These are phyloP conservation scores for Lactarius quietus DNA, from an alignment of 768 basidiomycete genomes.

Conservation along the genomic window DNA sequence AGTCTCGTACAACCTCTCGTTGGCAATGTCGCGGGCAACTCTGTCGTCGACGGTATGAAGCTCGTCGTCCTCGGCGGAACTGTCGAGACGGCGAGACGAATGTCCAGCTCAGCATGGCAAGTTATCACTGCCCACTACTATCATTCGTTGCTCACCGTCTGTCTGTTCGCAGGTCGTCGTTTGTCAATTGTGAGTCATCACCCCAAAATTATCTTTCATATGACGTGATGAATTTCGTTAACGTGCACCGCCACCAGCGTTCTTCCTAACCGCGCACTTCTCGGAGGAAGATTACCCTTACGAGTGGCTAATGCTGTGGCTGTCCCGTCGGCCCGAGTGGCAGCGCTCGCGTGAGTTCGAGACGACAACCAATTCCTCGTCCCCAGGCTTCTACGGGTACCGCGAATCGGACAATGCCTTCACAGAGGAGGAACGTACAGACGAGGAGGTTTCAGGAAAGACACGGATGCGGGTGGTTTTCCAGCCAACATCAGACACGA, in stretches of 20 bases:
- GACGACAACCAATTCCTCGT: constrained; percentile 73
- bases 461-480: constrained; percentile 80
- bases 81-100: constrained; percentile 79
- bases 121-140: constrained; percentile 28
- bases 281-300: constrained; percentile 88
- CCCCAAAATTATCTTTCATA: background rate
- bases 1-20: constrained; percentile 27
- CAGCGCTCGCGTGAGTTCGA: constrained; percentile 87
- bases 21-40: constrained; percentile 33
- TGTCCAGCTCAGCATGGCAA: constrained; percentile 80
- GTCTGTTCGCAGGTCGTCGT: constrained; percentile 57
- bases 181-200: constrained; percentile 71
- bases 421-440: constrained; percentile 45
- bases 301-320: constrained; percentile 90
- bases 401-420: constrained; percentile 53
- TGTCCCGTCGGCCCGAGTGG: constrained; percentile 83
- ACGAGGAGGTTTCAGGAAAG: constrained; percentile 56
- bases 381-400: constrained; percentile 50
- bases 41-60: constrained; percentile 85
- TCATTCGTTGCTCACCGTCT: constrained; percentile 1
- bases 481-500: constrained; percentile 84
- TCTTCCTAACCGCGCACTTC: constrained; percentile 86
- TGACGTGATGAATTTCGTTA: constrained; percentile 24
- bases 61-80: constrained; percentile 86
- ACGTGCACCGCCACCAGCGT: constrained; percentile 27